These are phyloP conservation scores for Eucalyptus marginata DNA, from an alignment of 345 rosid genomes.

Conservation along the genomic window DNA sequence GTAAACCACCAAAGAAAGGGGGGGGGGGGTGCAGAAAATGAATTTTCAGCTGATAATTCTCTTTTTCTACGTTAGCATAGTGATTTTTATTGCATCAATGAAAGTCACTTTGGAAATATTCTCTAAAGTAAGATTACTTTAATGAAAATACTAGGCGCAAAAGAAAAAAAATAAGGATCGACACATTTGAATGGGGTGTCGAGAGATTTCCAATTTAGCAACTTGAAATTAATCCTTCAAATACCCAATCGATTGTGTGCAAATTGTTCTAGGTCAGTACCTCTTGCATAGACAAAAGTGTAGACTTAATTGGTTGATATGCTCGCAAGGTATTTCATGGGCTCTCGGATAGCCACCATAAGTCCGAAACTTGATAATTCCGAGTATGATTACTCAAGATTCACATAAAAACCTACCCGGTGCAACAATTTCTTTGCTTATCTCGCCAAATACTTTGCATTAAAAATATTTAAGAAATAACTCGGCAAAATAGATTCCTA, in stretches of 20 bases:
- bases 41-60: not conserved
- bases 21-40: not conserved
- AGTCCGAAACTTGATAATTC: not conserved
- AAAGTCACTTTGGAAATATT: not conserved
- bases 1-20: not conserved
- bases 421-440: not conserved
- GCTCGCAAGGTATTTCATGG: not conserved
- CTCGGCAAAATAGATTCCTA: not conserved
- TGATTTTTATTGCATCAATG: not conserved
- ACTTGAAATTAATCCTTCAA: not conserved
- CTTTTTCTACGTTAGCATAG: not conserved
- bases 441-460: not conserved
- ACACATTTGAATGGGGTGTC: not conserved
- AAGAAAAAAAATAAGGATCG: not conserved
- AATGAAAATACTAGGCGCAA: not conserved
- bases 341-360: not conserved
- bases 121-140: not conserved
- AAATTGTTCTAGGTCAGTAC: not conserved
- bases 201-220: not conserved
- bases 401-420: not conserved
- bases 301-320: not conserved
- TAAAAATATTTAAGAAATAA: not conserved
- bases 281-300: not conserved
- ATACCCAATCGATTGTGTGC: not conserved
- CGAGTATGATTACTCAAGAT: not conserved